Conservation (phyloP, 805 yeast genomes). For the Candida andamanensis region DNA sequence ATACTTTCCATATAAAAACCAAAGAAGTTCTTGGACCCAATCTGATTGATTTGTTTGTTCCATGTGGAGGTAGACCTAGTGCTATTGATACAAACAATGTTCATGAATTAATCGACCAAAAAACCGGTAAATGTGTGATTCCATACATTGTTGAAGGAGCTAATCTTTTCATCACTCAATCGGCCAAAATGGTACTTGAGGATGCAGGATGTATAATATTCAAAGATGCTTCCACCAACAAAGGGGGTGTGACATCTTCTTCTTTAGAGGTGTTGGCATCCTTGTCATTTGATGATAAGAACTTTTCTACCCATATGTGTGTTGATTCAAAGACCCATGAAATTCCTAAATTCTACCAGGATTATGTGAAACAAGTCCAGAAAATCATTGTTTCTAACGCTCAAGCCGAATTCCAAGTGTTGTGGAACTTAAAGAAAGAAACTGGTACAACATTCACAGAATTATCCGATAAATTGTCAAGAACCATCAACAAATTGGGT, state of each 20-base stretch:
- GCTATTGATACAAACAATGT: constrained; percentile 89
- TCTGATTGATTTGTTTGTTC: constrained; percentile 80
- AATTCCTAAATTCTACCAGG: constrained; percentile 69
- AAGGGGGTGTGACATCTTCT: constrained; percentile 98
- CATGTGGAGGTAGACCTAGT: constrained; percentile 98
- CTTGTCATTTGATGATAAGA: constrained; percentile 79
- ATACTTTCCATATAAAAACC: constrained; percentile 76
- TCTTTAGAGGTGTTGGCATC: constrained; percentile 95
- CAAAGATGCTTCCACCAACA: constrained; percentile 95
- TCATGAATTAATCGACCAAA: constrained; percentile 59
- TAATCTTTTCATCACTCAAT: constrained; percentile 88
- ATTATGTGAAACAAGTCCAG: constrained; percentile 85
- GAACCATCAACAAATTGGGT: constrained; percentile 76
- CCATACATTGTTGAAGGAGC: constrained; percentile 98
- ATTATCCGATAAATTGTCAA: constrained; percentile 78
- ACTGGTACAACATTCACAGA: constrained; percentile 62
- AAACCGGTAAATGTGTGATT: constrained; percentile 69
- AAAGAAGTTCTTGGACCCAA: constrained; percentile 58
- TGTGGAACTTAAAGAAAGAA: constrained; percentile 69
- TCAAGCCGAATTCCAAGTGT: constrained; percentile 72
- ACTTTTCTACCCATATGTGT: constrained; percentile 77
- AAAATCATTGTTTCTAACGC: constrained; percentile 72
- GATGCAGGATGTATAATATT: constrained; percentile 80
- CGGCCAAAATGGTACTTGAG: constrained; percentile 84
- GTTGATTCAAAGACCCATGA: constrained; percentile 47